Evolutionary conservation across 352 stramenopile genomes (phyloP).

Genomic region (Pythium aristosporum): DNA sequence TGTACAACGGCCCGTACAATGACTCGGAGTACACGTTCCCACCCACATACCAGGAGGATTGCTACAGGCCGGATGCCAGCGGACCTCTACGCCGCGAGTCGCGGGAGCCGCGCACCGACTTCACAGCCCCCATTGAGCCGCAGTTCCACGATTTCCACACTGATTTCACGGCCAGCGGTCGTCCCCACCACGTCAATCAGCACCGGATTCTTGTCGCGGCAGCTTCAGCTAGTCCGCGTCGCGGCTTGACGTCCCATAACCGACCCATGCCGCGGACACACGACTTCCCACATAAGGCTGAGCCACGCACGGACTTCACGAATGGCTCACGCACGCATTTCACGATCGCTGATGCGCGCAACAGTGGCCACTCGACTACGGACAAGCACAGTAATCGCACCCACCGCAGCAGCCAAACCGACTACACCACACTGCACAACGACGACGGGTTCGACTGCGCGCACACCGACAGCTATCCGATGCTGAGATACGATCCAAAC

Average conservation of each 20-base stretch:
- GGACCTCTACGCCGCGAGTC: not conserved
- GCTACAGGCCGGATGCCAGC: not conserved
- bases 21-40: not conserved
- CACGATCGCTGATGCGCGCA: not conserved
- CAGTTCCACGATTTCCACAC: conserved; percentile 30
- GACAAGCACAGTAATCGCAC: conserved; percentile 17
- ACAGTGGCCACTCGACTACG: not conserved
- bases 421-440: conserved; percentile 9
- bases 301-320: conserved; percentile 9
- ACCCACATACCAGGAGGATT: not conserved
- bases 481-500: conserved; percentile 17
- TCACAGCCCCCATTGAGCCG: conserved; percentile 16
- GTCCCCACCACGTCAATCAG: too few relatives aligned
- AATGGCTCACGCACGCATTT: conserved; percentile 9
- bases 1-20: not conserved
- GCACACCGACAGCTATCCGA: conserved; percentile 17
- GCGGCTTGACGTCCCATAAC: too few relatives aligned
- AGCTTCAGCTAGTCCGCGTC: too few relatives aligned
- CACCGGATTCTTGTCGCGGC: too few relatives aligned
- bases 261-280: too few relatives aligned
- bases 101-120: not conserved
- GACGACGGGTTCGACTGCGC: conserved; percentile 11
- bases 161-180: conserved; percentile 48
- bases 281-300: too few relatives aligned
- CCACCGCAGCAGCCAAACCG: too few relatives aligned